Evolutionary conservation across 305 asterid genomes (phyloP), one percentile per base, ranked within the genome.

Genomic region (Andrographis paniculata): DNA sequence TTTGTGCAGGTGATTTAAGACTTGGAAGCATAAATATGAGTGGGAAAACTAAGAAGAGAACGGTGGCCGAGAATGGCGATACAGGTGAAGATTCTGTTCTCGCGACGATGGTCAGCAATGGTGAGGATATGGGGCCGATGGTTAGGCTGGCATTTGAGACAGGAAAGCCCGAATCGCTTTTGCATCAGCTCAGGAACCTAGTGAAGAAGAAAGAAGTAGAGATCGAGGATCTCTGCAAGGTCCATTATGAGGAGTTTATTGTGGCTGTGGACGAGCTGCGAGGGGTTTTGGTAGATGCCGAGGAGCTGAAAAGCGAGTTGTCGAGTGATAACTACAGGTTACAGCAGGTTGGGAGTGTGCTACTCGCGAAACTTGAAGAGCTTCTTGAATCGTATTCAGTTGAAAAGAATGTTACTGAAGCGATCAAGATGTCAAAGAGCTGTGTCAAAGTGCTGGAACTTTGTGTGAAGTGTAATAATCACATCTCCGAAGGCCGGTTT

Each of bases 221-320:
- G 53, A 88, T 88, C 1, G 97, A 89, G 76, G 97, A 89, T 56
- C 86, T 89, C 17, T 89, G 95, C 68, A 89, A 89, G 78, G 83
- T 89, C 51, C 97, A 89, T 24, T 89, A 89, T 1, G 97, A 89
- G 65, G 95, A 89, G 20, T 89, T 89, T 14, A 85, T 89, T 24
- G 66, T 80, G 9, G 97, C 97, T 0, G 97, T 89, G 20, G 97
- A 89, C 58, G 95, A 89, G 73, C 76, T 89, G 15, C 95, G 97
- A 0, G 95, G 97, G 17, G 95, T 89, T n/a, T 63, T 89, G 62
- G 95, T 85, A 0, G 97, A 89, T 47, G 95, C 97, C 0, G 97
- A 85, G 65, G 97, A 89, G 71, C 68, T 89, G 64, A 89, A 89
- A 52, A 61, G 86, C 24, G 94, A 85, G 71, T 79, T 89, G 44